A percentile compares a stretch with the other conserved stretches of the same genome.
Evolutionary conservation across 345 rosid genomes (phyloP).

Genomic region (Rhodamnia rubescens): DNA sequence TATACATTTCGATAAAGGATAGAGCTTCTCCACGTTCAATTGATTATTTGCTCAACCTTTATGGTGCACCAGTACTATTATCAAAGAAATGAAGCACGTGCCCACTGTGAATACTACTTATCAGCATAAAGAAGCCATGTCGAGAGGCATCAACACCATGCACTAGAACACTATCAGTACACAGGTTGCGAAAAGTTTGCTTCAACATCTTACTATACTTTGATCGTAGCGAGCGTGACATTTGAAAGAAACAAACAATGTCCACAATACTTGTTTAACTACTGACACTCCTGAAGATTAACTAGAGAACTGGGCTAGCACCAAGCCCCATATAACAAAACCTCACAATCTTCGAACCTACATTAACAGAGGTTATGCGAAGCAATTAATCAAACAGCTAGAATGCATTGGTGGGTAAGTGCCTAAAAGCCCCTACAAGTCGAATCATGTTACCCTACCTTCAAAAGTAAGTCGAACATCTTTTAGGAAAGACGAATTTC

Average conservation of each 20-base stretch:
- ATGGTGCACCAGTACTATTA: not conserved
- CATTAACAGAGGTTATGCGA: fast-evolving
- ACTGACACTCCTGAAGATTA: not conserved
- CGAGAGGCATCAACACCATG: not conserved
- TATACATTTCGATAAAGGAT: not conserved
- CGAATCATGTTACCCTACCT: not conserved
- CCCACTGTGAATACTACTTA: too few relatives aligned
- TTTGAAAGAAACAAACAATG: not conserved
- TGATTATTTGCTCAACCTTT: not conserved
- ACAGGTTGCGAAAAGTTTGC: not conserved
- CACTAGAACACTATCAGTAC: fast-evolving
- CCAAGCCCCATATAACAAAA: fast-evolving
- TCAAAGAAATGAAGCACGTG: not conserved
- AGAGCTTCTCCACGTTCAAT: not conserved
- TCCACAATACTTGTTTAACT: not conserved
- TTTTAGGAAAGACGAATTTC: not conserved
- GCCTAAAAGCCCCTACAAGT: not conserved
- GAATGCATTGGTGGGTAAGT: not conserved
- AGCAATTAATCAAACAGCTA: not conserved
- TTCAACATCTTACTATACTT: not conserved
- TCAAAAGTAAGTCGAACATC: not conserved
- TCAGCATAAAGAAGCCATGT: fast-evolving
- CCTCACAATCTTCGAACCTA: not conserved
- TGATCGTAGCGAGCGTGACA: not conserved
- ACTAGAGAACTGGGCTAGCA: fast-evolving